Base-by-base conservation (phyloP, 352 stramenopile genomes). In the Phytopythium chamaehyphon region DNA sequence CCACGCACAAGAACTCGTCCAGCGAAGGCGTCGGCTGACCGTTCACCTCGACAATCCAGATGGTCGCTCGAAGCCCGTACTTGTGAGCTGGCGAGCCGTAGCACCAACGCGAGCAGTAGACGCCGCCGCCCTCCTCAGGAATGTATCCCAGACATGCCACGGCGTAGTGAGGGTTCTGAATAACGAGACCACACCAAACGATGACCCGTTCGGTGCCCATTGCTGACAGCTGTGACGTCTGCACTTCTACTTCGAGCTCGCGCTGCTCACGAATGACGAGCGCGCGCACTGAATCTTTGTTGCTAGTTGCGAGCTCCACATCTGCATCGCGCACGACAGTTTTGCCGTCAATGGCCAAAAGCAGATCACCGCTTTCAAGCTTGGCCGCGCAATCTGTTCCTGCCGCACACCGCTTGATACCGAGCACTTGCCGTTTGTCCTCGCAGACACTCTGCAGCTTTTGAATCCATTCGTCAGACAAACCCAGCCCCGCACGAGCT, bases 41-140 rank as follows among this genome's bases (percentile, higher is more conserved):
- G 54, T 97, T 96, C 35, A 97, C 83, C 70, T 96, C 84, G 9
- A 96, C 76, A 21, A 97, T 90, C 81, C 86, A 97, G 54, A 93
- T 93, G 12, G 87, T 96, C 10, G 87, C 88, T 21, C 86, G 74
- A 23, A 97, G 69, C 2, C 80, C 86, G 61, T 95, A 97, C 61
- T 96, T 96, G 57, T 97, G 87, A 1, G 86, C 87, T 10, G 89
- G 89, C 0, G 84, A 96, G 16, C 90, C 90, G 61, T 96, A 95
- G 49, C 79, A 93, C 90, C 90, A 97, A 7, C 86, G 69, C 2
- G 88, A 97, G 48, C 79, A 90, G 63, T 97, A 97, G 18, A 96
- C 83, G 14, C 81, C 82, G 15, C 81, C 83, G 3, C 86, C 83
- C 65, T 90, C 76, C 47, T 92, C 80, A 0, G 88, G 89, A 36